Percentiles rank a stretch among this genome's conserved stretches.
phyloP scores from a whole-genome alignment of 2,329 filamentous ascomycete species.

The Sclerotinia glacialis region DNA sequence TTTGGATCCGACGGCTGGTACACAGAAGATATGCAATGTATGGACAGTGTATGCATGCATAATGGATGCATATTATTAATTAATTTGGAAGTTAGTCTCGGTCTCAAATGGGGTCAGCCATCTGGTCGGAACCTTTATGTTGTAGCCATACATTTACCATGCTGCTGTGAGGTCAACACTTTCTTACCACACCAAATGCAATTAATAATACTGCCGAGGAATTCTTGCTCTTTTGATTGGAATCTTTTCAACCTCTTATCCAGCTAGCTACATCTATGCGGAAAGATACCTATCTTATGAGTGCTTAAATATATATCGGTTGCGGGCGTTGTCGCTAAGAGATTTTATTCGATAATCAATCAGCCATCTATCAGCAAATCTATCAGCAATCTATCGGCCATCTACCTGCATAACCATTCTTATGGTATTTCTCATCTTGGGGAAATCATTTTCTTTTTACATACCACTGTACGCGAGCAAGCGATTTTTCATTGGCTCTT shows the following conservation, averaged over 20 bases:
- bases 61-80: slow-evolving; percentile 5
- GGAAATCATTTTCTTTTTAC: background rate
- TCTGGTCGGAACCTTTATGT: slow-evolving; percentile 9
- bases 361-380: background rate
- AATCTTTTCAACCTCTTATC: background rate
- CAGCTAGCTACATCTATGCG: background rate
- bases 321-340: background rate
- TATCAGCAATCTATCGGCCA: background rate
- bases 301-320: background rate
- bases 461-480: background rate
- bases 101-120: slow-evolving; percentile 19
- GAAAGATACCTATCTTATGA: no score
- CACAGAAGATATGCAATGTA: background rate
- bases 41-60: background rate
- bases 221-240: background rate
- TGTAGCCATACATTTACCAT: background rate
- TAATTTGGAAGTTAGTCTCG: background rate
- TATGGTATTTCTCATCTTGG: background rate
- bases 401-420: background rate
- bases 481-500: background rate
- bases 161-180: background rate
- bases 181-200: slow-evolving; percentile 1
- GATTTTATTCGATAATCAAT: background rate
- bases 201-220: no score
- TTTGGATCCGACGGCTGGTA: background rate